Conservation (phyloP, 352 stramenopile species). For the Peronospora belbahrii region DNA sequence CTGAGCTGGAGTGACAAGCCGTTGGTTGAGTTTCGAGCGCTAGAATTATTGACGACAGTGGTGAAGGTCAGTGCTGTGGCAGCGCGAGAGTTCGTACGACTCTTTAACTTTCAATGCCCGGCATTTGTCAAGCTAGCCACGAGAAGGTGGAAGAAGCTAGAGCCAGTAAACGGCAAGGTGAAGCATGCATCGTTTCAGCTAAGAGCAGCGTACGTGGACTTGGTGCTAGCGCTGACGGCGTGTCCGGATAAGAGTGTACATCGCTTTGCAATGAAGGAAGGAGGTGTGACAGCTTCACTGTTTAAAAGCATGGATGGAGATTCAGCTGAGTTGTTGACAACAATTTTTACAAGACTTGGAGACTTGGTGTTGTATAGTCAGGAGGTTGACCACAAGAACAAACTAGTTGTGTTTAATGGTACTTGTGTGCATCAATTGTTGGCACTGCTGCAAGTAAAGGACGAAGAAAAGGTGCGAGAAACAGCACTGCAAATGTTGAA, state of each 20-base stretch:
- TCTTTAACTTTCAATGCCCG: conserved; percentile 72
- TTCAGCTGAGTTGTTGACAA: conserved; percentile 40
- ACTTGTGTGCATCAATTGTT: conserved; percentile 60
- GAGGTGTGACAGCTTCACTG: conserved; percentile 48
- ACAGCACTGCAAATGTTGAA: conserved; percentile 35
- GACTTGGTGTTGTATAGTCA: conserved; percentile 47
- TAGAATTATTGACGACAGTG: conserved; percentile 50
- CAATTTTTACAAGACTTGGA: conserved; percentile 37
- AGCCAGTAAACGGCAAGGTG: conserved; percentile 8
- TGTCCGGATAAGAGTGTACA: conserved; percentile 71
- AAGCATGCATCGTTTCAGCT: conserved; percentile 49
- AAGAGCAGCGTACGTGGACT: conserved; percentile 48
- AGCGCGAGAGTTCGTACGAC: conserved; percentile 61
- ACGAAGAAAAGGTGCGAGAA: conserved; percentile 35
- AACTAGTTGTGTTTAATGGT: conserved; percentile 54
- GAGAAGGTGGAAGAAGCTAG: conserved; percentile 52
- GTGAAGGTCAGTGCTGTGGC: conserved; percentile 30
- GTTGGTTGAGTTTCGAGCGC: conserved; percentile 58
- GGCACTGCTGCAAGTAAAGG: conserved; percentile 48
- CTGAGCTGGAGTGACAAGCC: conserved; percentile 84
- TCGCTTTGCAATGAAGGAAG: conserved; percentile 73
- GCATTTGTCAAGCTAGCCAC: conserved; percentile 52
- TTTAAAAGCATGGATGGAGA: conserved; percentile 78
- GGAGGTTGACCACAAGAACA: conserved; percentile 47
- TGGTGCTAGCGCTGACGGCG: conserved; percentile 53